Evolutionary conservation across 495 filamentous ascomycete genomes (phyloP), one percentile per base, ranked within the genome.

Genomic region (Hypoxylon crocopeplum): DNA sequence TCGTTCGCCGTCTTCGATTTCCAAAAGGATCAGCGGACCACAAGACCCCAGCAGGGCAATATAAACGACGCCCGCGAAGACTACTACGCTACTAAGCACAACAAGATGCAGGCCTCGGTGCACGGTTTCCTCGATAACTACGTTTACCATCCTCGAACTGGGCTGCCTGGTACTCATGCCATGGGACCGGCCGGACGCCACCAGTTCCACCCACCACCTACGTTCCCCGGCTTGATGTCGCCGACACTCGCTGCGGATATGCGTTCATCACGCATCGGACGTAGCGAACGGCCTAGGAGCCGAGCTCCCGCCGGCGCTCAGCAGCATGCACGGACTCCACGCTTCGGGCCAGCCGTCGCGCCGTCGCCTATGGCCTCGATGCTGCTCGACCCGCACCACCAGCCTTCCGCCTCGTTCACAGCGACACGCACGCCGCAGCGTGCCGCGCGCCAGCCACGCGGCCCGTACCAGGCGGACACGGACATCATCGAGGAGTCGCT

Each of bases 1-100:
- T 95, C 91, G 11, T 97, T 96, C 74, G 94, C 93, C 15, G 91
- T 96, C n/a, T 98, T 98, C 62, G 90, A 97, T 60, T 98, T 98
- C 78, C 90, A 96, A 71, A 93, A 89, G 65, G 89, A 86, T 20
- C 76, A 82, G 13, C 86, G 87, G 51, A 85, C 79, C 46, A 77
- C 76, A 19, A 73, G 77, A 20, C 73, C 62, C 42, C 68, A 66
- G 36, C 67, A 67, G 12, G 72, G 63, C 32, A 63, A 63, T 25
- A 37, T 41, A 7, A 75, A 72, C 25, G 92, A 90, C 67, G 82
- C 90, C 6, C 86, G 93, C 2, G 90, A 92, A 21, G 93, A 97
- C 59, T 97, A 97, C 71, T 98, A 92, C 67, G 86, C 90, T 2
- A 90, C 92, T 42, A 97, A 97, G 67, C 91, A 98, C 64, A 90